A percentile compares a stretch with the other conserved stretches of the same genome.
These are phyloP conservation scores for Sugiyamaella grinbergsii DNA, from an alignment of 1,139 yeast genomes.

Conservation along the genomic window DNA sequence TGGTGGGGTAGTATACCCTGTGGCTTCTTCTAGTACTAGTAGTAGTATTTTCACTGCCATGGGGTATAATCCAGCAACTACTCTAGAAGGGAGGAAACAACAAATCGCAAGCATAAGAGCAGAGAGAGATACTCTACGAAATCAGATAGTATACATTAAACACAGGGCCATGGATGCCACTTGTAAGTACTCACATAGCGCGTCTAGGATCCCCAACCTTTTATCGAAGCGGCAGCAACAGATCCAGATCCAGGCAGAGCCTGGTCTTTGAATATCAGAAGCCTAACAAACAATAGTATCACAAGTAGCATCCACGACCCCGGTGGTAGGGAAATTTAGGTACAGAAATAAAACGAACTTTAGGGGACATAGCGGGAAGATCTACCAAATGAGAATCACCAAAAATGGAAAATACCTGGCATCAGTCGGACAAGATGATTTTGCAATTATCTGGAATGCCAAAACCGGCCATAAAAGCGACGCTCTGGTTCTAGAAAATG, in stretches of 20 bases:
- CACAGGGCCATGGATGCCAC: conserved; percentile 31
- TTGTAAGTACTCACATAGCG: conserved; percentile 16
- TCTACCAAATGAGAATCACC: conserved; percentile 71
- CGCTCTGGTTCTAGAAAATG: conserved; percentile 58
- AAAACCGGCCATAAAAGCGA: conserved; percentile 69
- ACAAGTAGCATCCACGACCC: conserved; percentile 27
- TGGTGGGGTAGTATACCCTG: no score
- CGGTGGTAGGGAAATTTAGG: conserved; percentile 25
- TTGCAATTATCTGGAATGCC: conserved; percentile 81
- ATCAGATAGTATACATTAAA: conserved; percentile 28
- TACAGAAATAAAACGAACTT: conserved; percentile 41
- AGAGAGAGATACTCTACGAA: conserved; percentile 32
- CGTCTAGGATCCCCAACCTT: background rate
- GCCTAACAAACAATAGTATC: conserved; percentile 21
- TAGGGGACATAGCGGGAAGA: conserved; percentile 76
- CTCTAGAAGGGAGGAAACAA: background rate
- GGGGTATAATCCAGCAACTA: conserved; percentile 3
- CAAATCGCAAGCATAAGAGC: conserved; percentile 28
- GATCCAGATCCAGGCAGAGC: conserved; percentile 11
- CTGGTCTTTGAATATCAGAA: background rate
- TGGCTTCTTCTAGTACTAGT: background rate
- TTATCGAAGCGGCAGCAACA: conserved; percentile 3
- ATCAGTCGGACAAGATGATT: conserved; percentile 87
- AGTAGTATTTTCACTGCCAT: background rate
- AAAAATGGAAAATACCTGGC: conserved; percentile 59